Evolutionary conservation across 345 rosid genomes (phyloP).

Genomic region (Eucalyptus sp.): DNA sequence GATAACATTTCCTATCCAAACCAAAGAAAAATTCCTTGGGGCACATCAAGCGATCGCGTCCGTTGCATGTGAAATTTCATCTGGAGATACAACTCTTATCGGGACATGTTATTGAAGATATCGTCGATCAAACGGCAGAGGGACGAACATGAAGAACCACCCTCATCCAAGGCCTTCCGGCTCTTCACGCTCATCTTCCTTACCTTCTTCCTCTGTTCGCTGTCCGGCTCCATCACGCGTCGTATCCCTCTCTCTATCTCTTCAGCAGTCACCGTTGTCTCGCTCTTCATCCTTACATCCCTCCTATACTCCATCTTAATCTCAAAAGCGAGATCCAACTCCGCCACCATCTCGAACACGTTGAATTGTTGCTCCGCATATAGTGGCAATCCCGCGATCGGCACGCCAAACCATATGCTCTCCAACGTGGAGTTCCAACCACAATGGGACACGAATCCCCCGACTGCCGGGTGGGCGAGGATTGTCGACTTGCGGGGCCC

Average conservation of each 20-base stretch:
- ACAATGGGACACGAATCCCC: slow-evolving; percentile 59
- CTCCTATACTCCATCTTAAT: neutral
- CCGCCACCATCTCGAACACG: slow-evolving; percentile 27
- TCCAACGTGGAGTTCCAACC: slow-evolving; percentile 60
- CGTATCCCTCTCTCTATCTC: slow-evolving; percentile 26
- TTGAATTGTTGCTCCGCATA: slow-evolving; percentile 45
- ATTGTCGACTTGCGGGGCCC: slow-evolving; percentile 39
- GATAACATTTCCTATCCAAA: neutral
- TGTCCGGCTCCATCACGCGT: slow-evolving; percentile 22
- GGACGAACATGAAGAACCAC: slow-evolving; percentile 30
- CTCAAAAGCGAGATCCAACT: slow-evolving; percentile 21
- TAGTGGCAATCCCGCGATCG: slow-evolving; percentile 42
- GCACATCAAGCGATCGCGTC: neutral
- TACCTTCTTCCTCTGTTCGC: slow-evolving; percentile 6
- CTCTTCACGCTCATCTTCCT: slow-evolving; percentile 10
- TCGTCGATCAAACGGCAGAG: slow-evolving; percentile 14
- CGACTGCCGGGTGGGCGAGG: slow-evolving; percentile 10
- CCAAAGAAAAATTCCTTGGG: neutral
- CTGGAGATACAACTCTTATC: neutral
- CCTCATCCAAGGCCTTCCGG: slow-evolving; percentile 21
- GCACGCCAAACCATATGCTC: slow-evolving; percentile 53
- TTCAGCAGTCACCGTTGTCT: neutral
- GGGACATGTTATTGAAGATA: neutral
- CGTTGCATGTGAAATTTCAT: neutral
- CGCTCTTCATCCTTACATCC: neutral